Evolutionary conservation across 768 basidiomycete genomes (phyloP).

Genomic region (Lepiota venenata): DNA sequence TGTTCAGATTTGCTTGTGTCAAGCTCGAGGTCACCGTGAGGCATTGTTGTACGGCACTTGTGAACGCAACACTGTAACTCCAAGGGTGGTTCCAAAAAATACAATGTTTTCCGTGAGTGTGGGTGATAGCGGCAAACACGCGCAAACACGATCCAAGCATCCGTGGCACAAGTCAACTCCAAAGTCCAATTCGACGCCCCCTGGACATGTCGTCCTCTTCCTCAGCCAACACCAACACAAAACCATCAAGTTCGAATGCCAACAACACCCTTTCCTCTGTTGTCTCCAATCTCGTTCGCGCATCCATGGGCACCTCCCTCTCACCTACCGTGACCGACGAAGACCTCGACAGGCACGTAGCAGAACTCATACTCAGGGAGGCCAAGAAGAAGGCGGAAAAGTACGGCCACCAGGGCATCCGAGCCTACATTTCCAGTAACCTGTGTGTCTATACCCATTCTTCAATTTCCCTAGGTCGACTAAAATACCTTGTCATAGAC

Average conservation of each 20-base stretch:
- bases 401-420: slow-evolving; percentile 74
- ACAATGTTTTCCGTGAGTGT: too few species aligned
- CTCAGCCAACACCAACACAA: neutral
- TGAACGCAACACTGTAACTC: too few species aligned
- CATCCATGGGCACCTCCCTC: slow-evolving; percentile 70
- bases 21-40: too few species aligned
- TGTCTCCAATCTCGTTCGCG: slow-evolving; percentile 75
- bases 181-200: neutral
- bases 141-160: neutral
- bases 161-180: too few species aligned
- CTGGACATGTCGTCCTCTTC: neutral
- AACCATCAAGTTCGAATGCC: slow-evolving; percentile 12
- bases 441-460: slow-evolving; percentile 30
- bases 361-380: slow-evolving; percentile 87
- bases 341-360: slow-evolving; percentile 89
- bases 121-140: neutral
- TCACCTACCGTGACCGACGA: slow-evolving; percentile 63
- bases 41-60: too few species aligned
- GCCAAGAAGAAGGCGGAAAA: slow-evolving; percentile 87
- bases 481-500: neutral
- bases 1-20: too few species aligned
- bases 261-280: slow-evolving; percentile 80
- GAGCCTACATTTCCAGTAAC: slow-evolving; percentile 66
- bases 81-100: too few species aligned
- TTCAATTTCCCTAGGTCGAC: neutral